Base-by-base conservation (phyloP, 192 early-diverging fungal species). In the Chytriomyces confervae region DNA sequence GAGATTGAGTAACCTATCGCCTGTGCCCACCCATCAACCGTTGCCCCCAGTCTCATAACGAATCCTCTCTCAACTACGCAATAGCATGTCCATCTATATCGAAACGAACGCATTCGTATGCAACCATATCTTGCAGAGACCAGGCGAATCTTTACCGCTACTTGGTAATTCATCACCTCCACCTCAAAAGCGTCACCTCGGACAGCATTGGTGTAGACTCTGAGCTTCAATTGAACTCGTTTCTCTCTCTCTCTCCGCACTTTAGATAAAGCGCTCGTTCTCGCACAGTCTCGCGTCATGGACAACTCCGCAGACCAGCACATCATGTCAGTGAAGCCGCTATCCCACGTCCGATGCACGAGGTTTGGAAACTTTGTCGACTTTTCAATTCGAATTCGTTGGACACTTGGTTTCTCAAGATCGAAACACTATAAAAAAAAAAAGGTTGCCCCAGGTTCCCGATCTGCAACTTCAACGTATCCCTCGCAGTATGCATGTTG, bases 401-500 rank as follows among this genome's bases (percentile, higher is more conserved):
- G 11, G 69, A 23, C 66, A 50, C 10, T 36, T 7, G n/a, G 11
- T 24, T 44, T 61, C 43, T 27, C 11, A 36, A 9, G 18, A 45
- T 27, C 46, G 8, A 18, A 24, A 11, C 20, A 11, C 45, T 43
- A 9, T n/a, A 3, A 69, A 44, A n/a, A 48, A 44, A 6, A 49
- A 71, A 20, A 81, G 79, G 11, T 45, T 82, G 44, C 86, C 84
- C 2, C 79, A 80, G 29, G 75, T 81, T 23, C 79, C 79, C 20
- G 61, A 77, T 50, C 46, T 87, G 20, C 50, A 75, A 49, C 77
- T 89, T 20, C 85, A 78, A 45, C 81, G 81, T 6, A 79, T 93
- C 9, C 92, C 92, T 7, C 84, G 85, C 10, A 89, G 88, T 9
- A 76, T 70, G 1, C 91, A 92, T 72, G 83, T 85, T 5, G 92